Conservation (phyloP, 179 eudicot genomes). For the Gypsophila paniculata region DNA sequence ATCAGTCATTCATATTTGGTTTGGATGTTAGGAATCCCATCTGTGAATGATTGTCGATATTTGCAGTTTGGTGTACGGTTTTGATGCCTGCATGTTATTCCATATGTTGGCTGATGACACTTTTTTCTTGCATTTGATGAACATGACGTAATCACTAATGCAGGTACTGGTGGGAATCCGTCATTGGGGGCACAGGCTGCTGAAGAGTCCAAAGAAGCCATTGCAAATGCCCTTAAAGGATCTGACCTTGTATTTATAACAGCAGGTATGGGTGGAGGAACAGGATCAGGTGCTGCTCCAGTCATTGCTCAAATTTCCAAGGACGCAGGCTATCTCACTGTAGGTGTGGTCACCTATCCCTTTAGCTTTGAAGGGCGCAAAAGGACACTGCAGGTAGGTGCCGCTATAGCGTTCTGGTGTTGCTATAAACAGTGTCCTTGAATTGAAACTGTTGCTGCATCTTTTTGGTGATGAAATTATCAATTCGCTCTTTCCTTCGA, state of each 20-base stretch:
- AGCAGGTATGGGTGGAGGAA: conserved; percentile 99
- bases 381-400: conserved; percentile 79
- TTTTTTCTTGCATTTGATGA: conserved; percentile 10
- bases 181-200: conserved; percentile 97
- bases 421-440: no score
- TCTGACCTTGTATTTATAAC: conserved; percentile 97
- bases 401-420: no score
- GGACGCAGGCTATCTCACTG: conserved; percentile 93
- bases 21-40: neutral
- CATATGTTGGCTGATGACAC: neutral
- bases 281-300: conserved; percentile 99
- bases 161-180: conserved; percentile 98
- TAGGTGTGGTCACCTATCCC: conserved; percentile 96
- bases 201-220: conserved; percentile 87
- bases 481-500: no score
- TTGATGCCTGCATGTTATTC: neutral
- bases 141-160: conserved; percentile 27
- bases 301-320: conserved; percentile 85
- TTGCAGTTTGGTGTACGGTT: neutral
- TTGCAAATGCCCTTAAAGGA: conserved; percentile 77
- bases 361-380: conserved; percentile 98
- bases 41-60: neutral
- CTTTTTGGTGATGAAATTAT: no score
- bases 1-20: neutral
- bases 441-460: no score